Percentiles rank a stretch among this genome's conserved stretches.
Evolutionary conservation across 306 rosid genomes (phyloP).

Genomic region (Gleditsia sinensis): DNA sequence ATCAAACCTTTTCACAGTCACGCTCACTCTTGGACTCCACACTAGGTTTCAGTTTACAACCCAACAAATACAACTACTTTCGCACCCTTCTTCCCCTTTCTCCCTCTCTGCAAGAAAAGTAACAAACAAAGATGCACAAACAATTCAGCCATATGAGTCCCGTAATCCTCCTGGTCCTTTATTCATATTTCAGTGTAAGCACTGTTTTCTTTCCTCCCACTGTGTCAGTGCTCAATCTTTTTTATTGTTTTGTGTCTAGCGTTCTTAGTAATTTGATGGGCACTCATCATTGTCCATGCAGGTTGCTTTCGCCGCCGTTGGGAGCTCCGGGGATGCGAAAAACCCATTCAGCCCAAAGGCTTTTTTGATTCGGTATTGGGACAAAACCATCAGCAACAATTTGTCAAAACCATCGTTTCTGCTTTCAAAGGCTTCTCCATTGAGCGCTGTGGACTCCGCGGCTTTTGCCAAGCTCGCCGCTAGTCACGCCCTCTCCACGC

Average conservation of each 20-base stretch:
- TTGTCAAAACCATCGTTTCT: slow-evolving; percentile 55
- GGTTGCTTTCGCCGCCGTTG: slow-evolving; percentile 46
- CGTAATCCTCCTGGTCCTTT: slow-evolving; percentile 44
- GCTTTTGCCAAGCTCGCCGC: slow-evolving; percentile 54
- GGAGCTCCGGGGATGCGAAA: slow-evolving; percentile 26
- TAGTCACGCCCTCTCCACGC: slow-evolving; percentile 52
- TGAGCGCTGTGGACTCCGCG: slow-evolving; percentile 56
- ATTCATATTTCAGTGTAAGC: slow-evolving; percentile 59
- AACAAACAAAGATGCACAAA: slow-evolving; percentile 19
- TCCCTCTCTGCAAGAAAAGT: background rate
- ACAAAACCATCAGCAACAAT: slow-evolving; percentile 52
- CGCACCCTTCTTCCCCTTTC: slow-evolving; percentile 7
- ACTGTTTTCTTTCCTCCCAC: slow-evolving; percentile 14
- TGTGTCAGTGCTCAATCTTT: too few species aligned
- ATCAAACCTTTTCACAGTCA: background rate
- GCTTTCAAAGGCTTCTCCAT: slow-evolving; percentile 70
- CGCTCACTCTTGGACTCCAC: background rate
- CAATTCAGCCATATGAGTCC: slow-evolving; percentile 30
- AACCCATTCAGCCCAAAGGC: slow-evolving; percentile 79
- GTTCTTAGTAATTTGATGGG: too few species aligned
- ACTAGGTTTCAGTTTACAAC: too few species aligned
- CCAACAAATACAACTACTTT: slow-evolving; percentile 53
- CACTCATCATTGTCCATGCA: slow-evolving; percentile 47
- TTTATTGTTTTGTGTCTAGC: too few species aligned
- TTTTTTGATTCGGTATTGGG: slow-evolving; percentile 73